Evolutionary conservation across 768 basidiomycete genomes (phyloP).

Genomic region (Boletales sp.): DNA sequence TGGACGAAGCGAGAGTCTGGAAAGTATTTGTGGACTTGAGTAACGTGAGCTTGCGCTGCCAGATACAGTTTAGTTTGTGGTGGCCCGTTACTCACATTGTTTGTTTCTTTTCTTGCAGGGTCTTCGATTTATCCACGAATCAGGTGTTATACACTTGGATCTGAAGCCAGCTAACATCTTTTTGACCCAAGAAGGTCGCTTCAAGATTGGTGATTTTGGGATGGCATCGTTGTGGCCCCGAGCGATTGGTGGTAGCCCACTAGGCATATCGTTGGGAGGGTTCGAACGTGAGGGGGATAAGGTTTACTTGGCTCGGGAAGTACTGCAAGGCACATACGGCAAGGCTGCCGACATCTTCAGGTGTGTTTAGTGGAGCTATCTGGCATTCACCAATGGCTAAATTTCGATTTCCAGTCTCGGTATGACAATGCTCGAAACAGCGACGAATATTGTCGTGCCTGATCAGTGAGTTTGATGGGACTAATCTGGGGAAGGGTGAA

Average conservation of each 20-base stretch:
- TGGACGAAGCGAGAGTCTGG: constrained; percentile 95
- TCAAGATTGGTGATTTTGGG: constrained; percentile 98
- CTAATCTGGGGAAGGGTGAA: constrained; percentile 3
- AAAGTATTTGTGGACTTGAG: constrained; percentile 90
- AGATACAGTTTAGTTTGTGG: constrained; percentile 24
- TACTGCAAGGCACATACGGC: constrained; percentile 87
- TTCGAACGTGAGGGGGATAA: constrained; percentile 98
- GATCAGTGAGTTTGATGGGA: constrained; percentile 69
- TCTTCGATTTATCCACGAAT: constrained; percentile 83
- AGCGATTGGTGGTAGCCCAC: constrained; percentile 32
- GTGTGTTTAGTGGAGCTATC: constrained; percentile 43
- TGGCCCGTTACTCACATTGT: constrained; percentile 23
- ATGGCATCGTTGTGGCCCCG: constrained; percentile 96
- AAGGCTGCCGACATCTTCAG: constrained; percentile 96
- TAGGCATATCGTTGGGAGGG: constrained; percentile 35
- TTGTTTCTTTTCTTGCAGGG: constrained; percentile 47
- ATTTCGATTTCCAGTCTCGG: constrained; percentile 63
- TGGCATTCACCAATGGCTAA: not conserved
- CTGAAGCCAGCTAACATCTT: constrained; percentile 98
- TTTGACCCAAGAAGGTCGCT: constrained; percentile 77
- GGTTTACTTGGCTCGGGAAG: constrained; percentile 94
- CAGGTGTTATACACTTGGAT: constrained; percentile 91
- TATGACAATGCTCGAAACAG: constrained; percentile 92
- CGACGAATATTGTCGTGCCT: constrained; percentile 94
- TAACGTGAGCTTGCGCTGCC: constrained; percentile 54